These are phyloP conservation scores for Brassica incana DNA, from an alignment of 345 rosid genomes.

Conservation along the genomic window DNA sequence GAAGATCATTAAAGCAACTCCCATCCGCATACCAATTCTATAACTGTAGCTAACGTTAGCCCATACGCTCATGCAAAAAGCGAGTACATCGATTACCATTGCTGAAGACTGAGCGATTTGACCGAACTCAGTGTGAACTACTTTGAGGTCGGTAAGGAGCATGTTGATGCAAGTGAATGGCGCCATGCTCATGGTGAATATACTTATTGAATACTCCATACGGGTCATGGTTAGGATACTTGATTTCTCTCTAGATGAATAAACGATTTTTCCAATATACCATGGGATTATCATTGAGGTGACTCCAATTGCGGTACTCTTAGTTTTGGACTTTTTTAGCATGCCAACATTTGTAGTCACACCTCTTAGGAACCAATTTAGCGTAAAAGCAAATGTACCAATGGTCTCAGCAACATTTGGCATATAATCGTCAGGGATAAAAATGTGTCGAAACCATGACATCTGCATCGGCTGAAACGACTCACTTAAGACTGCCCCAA, in stretches of 20 bases:
- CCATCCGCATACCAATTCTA: neutral
- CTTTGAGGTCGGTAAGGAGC: conserved; percentile 51
- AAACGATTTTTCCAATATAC: conserved; percentile 18
- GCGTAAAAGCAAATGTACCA: conserved; percentile 42
- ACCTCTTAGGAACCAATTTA: conserved; percentile 51
- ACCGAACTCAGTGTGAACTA: conserved; percentile 49
- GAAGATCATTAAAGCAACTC: neutral
- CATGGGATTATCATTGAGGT: conserved; percentile 28
- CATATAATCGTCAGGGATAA: conserved; percentile 9
- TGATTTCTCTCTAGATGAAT: conserved; percentile 26
- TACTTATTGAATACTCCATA: neutral
- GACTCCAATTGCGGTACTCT: conserved; percentile 30
- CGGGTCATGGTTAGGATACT: neutral
- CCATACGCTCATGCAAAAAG: neutral
- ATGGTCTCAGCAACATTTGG: conserved; percentile 34
- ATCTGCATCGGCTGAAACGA: neutral
- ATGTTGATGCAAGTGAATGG: conserved; percentile 45
- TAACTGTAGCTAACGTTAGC: neutral
- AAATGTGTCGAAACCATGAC: conserved; percentile 17
- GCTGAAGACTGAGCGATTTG: conserved; percentile 48
- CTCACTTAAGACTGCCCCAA: conserved; percentile 19
- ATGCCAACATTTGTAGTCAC: conserved; percentile 46
- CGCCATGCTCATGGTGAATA: conserved; percentile 30
- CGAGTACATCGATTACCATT: conserved; percentile 33
- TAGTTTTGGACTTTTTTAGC: conserved; percentile 22